These are phyloP conservation scores for Primulina eburnea DNA, from an alignment of 257 asterid species.

Conservation along the genomic window DNA sequence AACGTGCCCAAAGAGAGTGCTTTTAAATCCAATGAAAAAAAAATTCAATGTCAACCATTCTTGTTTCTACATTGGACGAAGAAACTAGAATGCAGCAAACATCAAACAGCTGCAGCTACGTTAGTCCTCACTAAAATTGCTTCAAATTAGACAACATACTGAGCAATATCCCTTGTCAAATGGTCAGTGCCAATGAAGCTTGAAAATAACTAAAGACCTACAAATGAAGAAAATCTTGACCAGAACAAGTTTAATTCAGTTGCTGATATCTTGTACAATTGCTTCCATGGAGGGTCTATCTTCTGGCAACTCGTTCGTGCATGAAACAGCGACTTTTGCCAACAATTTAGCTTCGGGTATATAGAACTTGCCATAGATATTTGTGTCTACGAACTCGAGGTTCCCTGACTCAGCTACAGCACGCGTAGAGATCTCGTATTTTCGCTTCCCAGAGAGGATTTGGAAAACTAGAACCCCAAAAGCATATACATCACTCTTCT, in stretches of 20 bases:
- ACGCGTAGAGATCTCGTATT: conserved; percentile 41
- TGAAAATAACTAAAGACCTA: conserved; percentile 25
- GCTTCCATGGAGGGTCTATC: conserved; percentile 70
- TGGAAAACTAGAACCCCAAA: conserved; percentile 85
- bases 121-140: conserved; percentile 22
- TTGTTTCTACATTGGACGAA: conserved; percentile 11
- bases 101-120: conserved; percentile 19
- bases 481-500: conserved; percentile 83
- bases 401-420: conserved; percentile 51
- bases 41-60: conserved; percentile 11
- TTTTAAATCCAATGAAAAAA: too few species aligned
- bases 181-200: conserved; percentile 35
- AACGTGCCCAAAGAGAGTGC: too few species aligned
- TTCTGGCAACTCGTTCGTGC: conserved; percentile 66
- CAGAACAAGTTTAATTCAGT: conserved; percentile 18
- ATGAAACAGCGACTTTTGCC: conserved; percentile 51
- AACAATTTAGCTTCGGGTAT: conserved; percentile 56
- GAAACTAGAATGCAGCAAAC: conserved; percentile 29
- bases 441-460: conserved; percentile 72
- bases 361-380: conserved; percentile 49
- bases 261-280: conserved; percentile 40
- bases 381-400: conserved; percentile 59
- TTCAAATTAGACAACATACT: conserved; percentile 13
- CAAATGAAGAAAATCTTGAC: conserved; percentile 9
- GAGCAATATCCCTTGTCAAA: conserved; percentile 20